These are phyloP conservation scores for Geotrichum aggregatum DNA, from an alignment of 1,139 yeast genomes.

Conservation along the genomic window DNA sequence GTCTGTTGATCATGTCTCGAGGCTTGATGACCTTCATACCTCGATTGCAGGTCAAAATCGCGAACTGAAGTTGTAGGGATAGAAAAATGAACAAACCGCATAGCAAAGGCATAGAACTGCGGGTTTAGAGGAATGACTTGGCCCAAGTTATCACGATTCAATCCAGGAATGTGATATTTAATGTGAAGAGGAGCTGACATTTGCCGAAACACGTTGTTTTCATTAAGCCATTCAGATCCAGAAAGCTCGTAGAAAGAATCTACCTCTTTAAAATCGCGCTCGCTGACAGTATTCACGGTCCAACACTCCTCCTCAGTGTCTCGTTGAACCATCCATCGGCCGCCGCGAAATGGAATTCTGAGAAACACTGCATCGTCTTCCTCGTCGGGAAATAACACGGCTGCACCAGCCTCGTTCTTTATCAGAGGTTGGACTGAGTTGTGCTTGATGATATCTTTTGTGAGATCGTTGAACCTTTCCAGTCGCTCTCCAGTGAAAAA, in stretches of 20 bases:
- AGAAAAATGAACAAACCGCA: conserved; percentile 18
- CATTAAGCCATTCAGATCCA: conserved; percentile 45
- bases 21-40: background rate
- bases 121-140: conserved; percentile 15
- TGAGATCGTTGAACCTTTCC: conserved; percentile 3
- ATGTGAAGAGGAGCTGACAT: conserved; percentile 18
- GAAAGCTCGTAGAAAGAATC: conserved; percentile 47
- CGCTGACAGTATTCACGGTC: conserved; percentile 47
- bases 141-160: conserved; percentile 11
- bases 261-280: conserved; percentile 49
- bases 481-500: conserved; percentile 24
- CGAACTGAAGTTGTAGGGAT: conserved; percentile 10
- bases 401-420: background rate
- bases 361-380: conserved; percentile 14
- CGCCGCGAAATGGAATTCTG: conserved; percentile 24
- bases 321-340: conserved; percentile 32
- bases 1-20: conserved; percentile 1
- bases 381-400: background rate
- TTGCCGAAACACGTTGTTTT: conserved; percentile 36
- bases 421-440: background rate
- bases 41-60: conserved; percentile 3
- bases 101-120: conserved; percentile 17
- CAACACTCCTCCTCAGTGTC: conserved; percentile 52
- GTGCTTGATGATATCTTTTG: background rate
- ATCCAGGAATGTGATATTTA: conserved; percentile 21